These are phyloP conservation scores for Chrysopogon serrulatus DNA, from an alignment of 176 grass and related monocot genomes.

Conservation along the genomic window DNA sequence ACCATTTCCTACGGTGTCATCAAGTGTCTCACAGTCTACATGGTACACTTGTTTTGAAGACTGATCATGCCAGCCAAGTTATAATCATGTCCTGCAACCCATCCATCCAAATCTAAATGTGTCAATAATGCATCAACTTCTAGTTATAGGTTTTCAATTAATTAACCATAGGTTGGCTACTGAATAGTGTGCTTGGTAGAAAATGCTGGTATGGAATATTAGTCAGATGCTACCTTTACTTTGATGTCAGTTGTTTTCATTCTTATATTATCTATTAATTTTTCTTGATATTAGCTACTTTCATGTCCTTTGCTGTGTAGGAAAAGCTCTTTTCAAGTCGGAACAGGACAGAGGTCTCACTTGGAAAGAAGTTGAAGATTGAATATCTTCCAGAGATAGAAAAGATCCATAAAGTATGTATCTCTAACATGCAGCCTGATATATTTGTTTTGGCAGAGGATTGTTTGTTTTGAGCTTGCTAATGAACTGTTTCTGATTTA, in stretches of 20 bases:
- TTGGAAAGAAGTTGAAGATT: constrained; percentile 99
- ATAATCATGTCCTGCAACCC: background rate
- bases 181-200: background rate
- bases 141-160: background rate
- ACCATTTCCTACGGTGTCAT: background rate
- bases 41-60: background rate
- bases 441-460: background rate
- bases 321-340: constrained; percentile 95
- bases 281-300: background rate
- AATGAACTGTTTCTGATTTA: constrained; percentile 20
- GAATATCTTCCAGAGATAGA: constrained; percentile 97
- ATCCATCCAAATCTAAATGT: background rate
- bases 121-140: background rate
- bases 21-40: background rate
- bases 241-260: background rate
- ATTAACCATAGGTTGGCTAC: background rate
- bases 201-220: constrained; percentile 10
- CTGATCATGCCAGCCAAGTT: background rate
- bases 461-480: constrained; percentile 24
- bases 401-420: constrained; percentile 81
- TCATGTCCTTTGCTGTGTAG: constrained; percentile 47
- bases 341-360: constrained; percentile 91
- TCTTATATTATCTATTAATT: background rate
- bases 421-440: constrained; percentile 10
- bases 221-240: background rate